These are phyloP conservation scores for Penicillium sp. DNA, from an alignment of 2,329 filamentous ascomycete genomes.

Conservation along the genomic window DNA sequence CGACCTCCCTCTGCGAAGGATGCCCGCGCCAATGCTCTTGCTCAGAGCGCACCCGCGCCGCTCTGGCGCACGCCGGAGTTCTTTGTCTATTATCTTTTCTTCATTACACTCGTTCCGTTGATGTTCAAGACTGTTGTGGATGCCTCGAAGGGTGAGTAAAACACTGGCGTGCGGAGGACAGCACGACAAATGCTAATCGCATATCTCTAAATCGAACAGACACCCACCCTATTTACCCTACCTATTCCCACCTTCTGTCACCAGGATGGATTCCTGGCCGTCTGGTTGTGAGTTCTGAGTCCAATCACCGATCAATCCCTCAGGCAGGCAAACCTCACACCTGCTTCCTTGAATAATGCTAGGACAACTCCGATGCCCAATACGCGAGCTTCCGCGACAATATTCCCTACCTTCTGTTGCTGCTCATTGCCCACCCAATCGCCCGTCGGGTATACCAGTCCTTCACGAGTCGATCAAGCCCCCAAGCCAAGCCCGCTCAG, in stretches of 20 bases:
- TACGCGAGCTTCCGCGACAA: slow-evolving; percentile 85
- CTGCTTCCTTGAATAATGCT: slow-evolving; percentile 21
- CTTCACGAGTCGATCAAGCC: slow-evolving; percentile 47
- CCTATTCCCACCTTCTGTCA: slow-evolving; percentile 70
- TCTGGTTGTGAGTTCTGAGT: slow-evolving; percentile 67
- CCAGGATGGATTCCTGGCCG: slow-evolving; percentile 91
- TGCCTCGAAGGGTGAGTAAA: slow-evolving; percentile 73
- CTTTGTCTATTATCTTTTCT: slow-evolving; percentile 72
- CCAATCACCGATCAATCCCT: neutral
- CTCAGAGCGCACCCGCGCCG: slow-evolving; percentile 58
- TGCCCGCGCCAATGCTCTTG: slow-evolving; percentile 40
- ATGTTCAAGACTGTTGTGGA: slow-evolving; percentile 92
- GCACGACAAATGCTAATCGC: slow-evolving; percentile 14
- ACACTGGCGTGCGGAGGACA: neutral
- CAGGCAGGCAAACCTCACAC: slow-evolving; percentile 11
- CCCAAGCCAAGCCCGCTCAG: slow-evolving; percentile 23
- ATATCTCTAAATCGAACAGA: slow-evolving; percentile 52
- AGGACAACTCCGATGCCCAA: slow-evolving; percentile 89
- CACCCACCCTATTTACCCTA: slow-evolving; percentile 76
- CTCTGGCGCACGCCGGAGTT: slow-evolving; percentile 90
- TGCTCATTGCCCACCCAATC: slow-evolving; percentile 78
- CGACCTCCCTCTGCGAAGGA: slow-evolving; percentile 42
- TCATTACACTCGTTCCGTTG: slow-evolving; percentile 67
- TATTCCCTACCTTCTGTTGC: slow-evolving; percentile 73
- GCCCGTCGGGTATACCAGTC: slow-evolving; percentile 71